A percentile compares a stretch with the other conserved stretches of the same genome.
Conservation (phyloP, 2,329 filamentous ascomycete genomes). For the Penicillium sp. region DNA sequence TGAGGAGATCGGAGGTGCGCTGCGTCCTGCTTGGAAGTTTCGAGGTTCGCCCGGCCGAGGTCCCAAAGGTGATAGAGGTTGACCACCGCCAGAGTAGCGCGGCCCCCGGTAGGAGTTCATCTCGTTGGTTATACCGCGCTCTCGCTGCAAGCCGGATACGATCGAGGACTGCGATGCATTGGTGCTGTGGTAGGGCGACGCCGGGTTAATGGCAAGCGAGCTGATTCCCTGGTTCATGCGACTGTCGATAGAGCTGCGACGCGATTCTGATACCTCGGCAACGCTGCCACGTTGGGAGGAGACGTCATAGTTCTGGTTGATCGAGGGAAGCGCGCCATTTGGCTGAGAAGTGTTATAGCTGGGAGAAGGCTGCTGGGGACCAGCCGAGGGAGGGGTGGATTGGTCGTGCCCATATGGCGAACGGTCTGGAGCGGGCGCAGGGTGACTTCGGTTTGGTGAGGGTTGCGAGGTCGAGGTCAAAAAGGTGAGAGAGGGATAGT, state of each 20-base stretch:
- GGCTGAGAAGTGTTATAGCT: conserved; percentile 39
- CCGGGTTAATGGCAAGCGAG: conserved; percentile 46
- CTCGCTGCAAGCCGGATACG: conserved; percentile 43
- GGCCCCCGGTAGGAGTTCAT: conserved; percentile 41
- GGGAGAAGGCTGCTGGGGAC: conserved; percentile 38
- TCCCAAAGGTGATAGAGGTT: conserved; percentile 43
- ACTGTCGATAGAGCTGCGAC: conserved; percentile 51
- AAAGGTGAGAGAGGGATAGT: conserved; percentile 44
- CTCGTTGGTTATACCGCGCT: conserved; percentile 43
- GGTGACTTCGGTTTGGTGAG: conserved; percentile 43
- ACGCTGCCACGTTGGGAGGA: conserved; percentile 44
- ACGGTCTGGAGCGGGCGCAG: conserved; percentile 38
- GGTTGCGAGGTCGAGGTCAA: conserved; percentile 46
- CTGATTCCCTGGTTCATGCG: conserved; percentile 51
- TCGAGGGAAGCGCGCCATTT: conserved; percentile 52
- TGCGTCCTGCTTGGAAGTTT: conserved; percentile 45
- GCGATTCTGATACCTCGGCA: conserved; percentile 45
- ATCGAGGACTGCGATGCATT: conserved; percentile 48
- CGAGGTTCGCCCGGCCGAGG: conserved; percentile 41
- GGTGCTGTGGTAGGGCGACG: conserved; percentile 49
- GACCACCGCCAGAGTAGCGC: conserved; percentile 38
- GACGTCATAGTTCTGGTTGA: conserved; percentile 59
- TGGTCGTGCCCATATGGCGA: conserved; percentile 44
- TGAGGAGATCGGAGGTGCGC: conserved; percentile 49
- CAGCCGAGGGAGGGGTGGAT: conserved; percentile 37